Evolutionary conservation across 148 eudicot species (phyloP).

Genomic region (Camellia sinensis): DNA sequence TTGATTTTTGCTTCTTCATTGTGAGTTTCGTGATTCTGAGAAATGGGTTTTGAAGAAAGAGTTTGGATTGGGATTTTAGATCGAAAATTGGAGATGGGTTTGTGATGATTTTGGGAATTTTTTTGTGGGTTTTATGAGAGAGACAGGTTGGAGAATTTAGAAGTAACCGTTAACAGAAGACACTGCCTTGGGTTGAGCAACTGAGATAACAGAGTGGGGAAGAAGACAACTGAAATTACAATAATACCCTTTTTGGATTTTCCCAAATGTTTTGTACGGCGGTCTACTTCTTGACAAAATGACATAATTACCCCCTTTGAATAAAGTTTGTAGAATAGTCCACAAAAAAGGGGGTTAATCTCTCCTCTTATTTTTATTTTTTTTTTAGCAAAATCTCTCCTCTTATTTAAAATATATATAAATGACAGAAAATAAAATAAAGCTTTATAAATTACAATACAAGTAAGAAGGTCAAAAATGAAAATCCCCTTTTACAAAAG

Average conservation of each 20-base stretch:
- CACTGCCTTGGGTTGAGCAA: conserved; percentile 22
- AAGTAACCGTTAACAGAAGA: conserved; percentile 34
- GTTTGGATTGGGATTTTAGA: not conserved
- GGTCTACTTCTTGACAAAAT: conserved; percentile 15
- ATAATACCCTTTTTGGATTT: conserved; percentile 27
- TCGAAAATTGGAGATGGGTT: not conserved
- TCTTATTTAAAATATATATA: too few species aligned
- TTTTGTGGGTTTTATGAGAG: not conserved
- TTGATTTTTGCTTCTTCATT: conserved; percentile 53
- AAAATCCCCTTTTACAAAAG: too few species aligned
- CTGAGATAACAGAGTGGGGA: conserved; percentile 20
- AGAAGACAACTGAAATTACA: conserved; percentile 30
- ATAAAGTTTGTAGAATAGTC: too few species aligned
- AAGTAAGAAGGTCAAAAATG: too few species aligned
- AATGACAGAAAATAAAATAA: too few species aligned
- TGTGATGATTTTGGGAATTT: not conserved
- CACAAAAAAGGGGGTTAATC: too few species aligned
- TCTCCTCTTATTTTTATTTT: too few species aligned
- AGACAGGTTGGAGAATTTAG: conserved; percentile 5
- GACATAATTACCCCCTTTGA: conserved; percentile 37
- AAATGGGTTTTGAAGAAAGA: not conserved
- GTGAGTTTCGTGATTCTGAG: not conserved
- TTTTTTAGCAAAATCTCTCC: too few species aligned
- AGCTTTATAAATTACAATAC: too few species aligned
- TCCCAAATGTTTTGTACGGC: conserved; percentile 17